These are phyloP conservation scores for Mitragyna speciosa DNA, from an alignment of 257 asterid species.

Conservation along the genomic window DNA sequence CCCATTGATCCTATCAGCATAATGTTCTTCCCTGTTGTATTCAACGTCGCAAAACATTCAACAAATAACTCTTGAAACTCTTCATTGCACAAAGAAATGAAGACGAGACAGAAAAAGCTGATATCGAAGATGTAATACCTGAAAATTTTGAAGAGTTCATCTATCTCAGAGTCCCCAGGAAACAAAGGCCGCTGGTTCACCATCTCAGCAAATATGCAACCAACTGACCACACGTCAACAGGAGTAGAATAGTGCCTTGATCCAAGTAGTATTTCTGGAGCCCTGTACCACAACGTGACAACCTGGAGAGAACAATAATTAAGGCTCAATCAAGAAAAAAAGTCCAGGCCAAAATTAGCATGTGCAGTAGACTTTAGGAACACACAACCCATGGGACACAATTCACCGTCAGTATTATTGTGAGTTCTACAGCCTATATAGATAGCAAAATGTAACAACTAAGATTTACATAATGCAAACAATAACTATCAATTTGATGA, in stretches of 20 bases:
- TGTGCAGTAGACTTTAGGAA: background rate
- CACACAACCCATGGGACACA: background rate
- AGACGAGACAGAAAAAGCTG: background rate
- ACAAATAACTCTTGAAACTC: background rate
- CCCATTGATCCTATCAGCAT: background rate
- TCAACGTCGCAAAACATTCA: background rate
- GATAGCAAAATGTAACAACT: background rate
- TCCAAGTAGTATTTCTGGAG: slow-evolving; percentile 97
- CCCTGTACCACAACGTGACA: slow-evolving; percentile 97
- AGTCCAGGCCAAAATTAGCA: background rate
- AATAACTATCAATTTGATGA: background rate
- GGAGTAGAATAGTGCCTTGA: slow-evolving; percentile 95
- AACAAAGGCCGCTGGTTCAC: slow-evolving; percentile 73
- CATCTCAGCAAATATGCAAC: slow-evolving; percentile 99
- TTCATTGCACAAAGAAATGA: background rate
- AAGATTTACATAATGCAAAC: background rate
- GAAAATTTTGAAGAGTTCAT: slow-evolving; percentile 82
- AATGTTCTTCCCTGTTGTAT: background rate
- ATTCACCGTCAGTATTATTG: background rate
- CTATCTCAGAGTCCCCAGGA: slow-evolving; percentile 97
- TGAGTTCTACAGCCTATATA: background rate
- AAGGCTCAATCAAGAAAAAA: background rate
- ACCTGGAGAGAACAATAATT: slow-evolving; percentile 48
- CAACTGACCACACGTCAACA: slow-evolving; percentile 96
- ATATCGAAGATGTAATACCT: slow-evolving; percentile 45